Percentiles rank a stretch among this genome's conserved stretches.
These are phyloP conservation scores for Phytophthora citricola DNA, from an alignment of 352 stramenopile species.

Conservation along the genomic window DNA sequence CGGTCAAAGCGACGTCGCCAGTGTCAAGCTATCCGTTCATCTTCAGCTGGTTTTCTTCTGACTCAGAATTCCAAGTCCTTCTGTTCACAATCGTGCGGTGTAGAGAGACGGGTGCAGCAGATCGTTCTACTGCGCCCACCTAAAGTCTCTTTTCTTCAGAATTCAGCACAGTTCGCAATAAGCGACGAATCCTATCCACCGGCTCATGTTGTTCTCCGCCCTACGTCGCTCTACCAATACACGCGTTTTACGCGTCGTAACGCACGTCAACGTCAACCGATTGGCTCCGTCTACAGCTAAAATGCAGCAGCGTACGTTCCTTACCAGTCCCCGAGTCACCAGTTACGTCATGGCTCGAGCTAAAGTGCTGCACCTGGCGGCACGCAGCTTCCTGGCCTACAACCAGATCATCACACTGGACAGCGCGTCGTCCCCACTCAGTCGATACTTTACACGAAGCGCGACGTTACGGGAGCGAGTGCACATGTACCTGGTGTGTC, in stretches of 20 bases:
- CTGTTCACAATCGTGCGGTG: not conserved
- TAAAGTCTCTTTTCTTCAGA: conserved; percentile 12
- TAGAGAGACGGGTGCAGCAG: conserved; percentile 12
- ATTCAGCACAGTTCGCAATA: conserved; percentile 29
- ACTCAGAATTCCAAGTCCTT: not conserved
- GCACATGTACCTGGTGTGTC: conserved; percentile 57
- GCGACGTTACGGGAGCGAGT: conserved; percentile 43
- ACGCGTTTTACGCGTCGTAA: not conserved
- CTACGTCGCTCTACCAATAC: conserved; percentile 15
- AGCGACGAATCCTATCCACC: conserved; percentile 2
- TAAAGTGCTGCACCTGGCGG: conserved; percentile 52
- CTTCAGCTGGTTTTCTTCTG: not conserved
- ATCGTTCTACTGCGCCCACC: conserved; percentile 6
- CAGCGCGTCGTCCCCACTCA: conserved; percentile 36
- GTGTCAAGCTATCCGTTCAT: too few species aligned
- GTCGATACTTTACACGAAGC: conserved; percentile 33
- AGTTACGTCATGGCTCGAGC: conserved; percentile 41
- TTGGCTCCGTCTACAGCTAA: not conserved
- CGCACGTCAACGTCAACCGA: not conserved
- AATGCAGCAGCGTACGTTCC: conserved; percentile 19
- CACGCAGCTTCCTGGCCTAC: conserved; percentile 44
- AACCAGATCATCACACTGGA: conserved; percentile 45
- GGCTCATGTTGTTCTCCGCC: conserved; percentile 18
- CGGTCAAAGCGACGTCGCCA: too few species aligned
- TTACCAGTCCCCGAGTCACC: conserved; percentile 31